Evolutionary conservation across 2,329 filamentous ascomycete genomes (phyloP).

Genomic region (Fusarium chlamydosporum): DNA sequence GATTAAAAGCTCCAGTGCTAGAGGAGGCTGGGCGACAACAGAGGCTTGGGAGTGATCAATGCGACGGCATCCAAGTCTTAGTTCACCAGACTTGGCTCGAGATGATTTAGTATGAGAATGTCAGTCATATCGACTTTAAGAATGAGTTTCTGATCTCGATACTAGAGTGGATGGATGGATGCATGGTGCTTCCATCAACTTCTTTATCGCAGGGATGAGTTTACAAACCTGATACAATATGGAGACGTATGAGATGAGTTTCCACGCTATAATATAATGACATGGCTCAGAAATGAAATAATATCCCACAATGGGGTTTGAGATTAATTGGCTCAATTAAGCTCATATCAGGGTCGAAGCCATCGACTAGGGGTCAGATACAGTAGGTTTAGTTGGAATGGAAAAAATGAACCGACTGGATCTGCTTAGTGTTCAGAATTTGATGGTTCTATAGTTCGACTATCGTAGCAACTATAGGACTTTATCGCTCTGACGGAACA

Average conservation of each 20-base stretch:
- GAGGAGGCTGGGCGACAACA: conserved; percentile 74
- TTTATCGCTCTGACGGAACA: conserved; percentile 24
- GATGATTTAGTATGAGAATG: conserved; percentile 11
- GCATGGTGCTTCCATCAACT: conserved; percentile 24
- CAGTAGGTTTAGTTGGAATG: conserved; percentile 33
- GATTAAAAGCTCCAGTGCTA: conserved; percentile 73
- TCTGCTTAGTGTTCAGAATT: conserved; percentile 11
- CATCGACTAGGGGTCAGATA: conserved; percentile 19
- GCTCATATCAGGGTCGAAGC: conserved; percentile 37
- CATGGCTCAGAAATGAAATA: conserved; percentile 16
- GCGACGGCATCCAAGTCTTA: conserved; percentile 57
- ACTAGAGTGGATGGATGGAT: conserved; percentile 22
- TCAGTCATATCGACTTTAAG: conserved; percentile 9
- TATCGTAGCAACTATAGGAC: conserved; percentile 17
- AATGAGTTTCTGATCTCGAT: background rate
- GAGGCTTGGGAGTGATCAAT: conserved; percentile 69
- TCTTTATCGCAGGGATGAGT: conserved; percentile 11
- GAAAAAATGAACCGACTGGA: conserved; percentile 7
- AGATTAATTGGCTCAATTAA: conserved; percentile 42
- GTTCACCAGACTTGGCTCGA: conserved; percentile 10
- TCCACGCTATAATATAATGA: background rate
- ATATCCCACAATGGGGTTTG: conserved; percentile 17
- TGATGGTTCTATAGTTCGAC: conserved; percentile 24
- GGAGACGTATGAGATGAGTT: conserved; percentile 34
- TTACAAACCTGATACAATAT: conserved; percentile 23